phyloP scores from a whole-genome alignment of 1,284 basidiomycete species.

The Pseudozyma tsukubaensis region DNA sequence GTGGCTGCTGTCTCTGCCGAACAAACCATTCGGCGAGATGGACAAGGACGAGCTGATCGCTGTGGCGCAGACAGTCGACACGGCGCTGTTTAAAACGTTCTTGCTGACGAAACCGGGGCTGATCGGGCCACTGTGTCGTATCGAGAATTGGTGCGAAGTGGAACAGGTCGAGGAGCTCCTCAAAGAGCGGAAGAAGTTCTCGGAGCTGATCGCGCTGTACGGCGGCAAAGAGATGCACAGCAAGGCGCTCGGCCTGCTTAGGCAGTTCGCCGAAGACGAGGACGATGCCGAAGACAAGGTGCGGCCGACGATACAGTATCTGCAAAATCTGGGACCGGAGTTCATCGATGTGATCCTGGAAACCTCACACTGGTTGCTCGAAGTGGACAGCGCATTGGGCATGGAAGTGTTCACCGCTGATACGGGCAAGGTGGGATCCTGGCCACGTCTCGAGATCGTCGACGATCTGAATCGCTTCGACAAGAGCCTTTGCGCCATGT shows the following conservation, averaged over 20 bases:
- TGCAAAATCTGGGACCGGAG: conserved; percentile 80
- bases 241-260: conserved; percentile 84
- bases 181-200: conserved; percentile 84
- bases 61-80: conserved; percentile 93
- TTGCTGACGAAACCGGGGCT: conserved; percentile 84
- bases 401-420: conserved; percentile 96
- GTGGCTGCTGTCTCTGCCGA: conserved; percentile 54
- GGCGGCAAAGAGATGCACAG: conserved; percentile 94
- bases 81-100: conserved; percentile 93
- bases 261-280: conserved; percentile 75
- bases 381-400: conserved; percentile 77
- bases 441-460: conserved; percentile 57
- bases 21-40: conserved; percentile 51
- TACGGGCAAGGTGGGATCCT: conserved; percentile 77
- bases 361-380: conserved; percentile 84
- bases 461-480: conserved; percentile 78
- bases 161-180: conserved; percentile 91
- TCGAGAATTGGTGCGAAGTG: conserved; percentile 97
- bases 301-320: conserved; percentile 84
- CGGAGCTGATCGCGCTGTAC: conserved; percentile 90
- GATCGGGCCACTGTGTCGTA: conserved; percentile 86
- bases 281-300: conserved; percentile 85
- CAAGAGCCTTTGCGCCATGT: conserved; percentile 75
- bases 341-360: conserved; percentile 61
- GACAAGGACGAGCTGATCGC: conserved; percentile 56